Evolutionary conservation across 345 rosid species (phyloP), one percentile per base, ranked within the genome.

Genomic region (Ceriops tagal): DNA sequence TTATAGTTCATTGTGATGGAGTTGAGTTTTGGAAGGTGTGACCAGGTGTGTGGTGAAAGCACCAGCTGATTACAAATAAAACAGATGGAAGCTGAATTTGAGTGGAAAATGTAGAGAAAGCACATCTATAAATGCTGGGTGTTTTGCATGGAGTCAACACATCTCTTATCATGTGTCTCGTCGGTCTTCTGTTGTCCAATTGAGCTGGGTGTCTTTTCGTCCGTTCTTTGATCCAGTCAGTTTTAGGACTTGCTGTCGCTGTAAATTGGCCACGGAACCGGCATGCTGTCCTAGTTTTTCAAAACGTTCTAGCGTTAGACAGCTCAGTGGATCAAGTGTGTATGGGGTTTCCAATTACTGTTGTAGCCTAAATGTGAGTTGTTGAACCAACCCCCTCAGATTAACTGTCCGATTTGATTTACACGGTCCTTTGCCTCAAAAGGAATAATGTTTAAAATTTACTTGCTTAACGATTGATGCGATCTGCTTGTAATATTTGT

Each of bases 11-110:
- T 75, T 61, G 67, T 57, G 65, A 32, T 27, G 53, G 68, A 53
- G 73, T 59, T 64, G 43, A 21, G 53, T 61, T 59, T 24, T 52
- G 75, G 20, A 73, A 70, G 19, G n/a, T 27, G 76, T 64, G 70
- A 49, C 59, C 51, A n/a, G 18, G 57, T 53, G 70, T 62, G 8
- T 65, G 0, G 24, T 27, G 56, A 19, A 21, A 62, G 18, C 28
- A 3, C 37, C 62, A 28, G 58, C 69, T 65, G 63, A 60, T 61
- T 7, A 1, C 8, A 53, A 34, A 47, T 63, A 58, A 60, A 71
- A 22, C 21, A 20, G 61, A 30, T 37, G 47, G 58, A 46, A 53
- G 71, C 53, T 53, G 67, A 64, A 56, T 59, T 34, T 51, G 37
- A 57, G 39, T 26, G 58, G 11, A 20, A 60, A 57, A 65, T 37